Base-by-base conservation (phyloP, 2,329 filamentous ascomycete genomes). In the Aspergillus fumigatiaffinis region DNA sequence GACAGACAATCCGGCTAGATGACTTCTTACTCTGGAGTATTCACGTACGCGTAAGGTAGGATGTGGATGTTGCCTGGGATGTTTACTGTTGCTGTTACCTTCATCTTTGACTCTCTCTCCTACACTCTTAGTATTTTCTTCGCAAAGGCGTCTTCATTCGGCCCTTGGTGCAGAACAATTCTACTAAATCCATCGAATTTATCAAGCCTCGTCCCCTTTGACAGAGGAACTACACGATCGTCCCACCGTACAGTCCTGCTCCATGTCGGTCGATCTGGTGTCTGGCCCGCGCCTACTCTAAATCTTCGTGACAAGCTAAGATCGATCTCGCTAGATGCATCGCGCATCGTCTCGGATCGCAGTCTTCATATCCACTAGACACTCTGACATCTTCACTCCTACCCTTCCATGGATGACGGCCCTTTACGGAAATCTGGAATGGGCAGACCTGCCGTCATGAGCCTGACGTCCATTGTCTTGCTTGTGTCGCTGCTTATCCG, bases 401-500 rank as follows among this genome's bases (percentile, higher is more conserved):
- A 32, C 17, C 29, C 20, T 55, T 56, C 53, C 59, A 66, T 66
- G 63, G 58, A 62, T 62, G 59, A 50, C 61, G 54, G 62, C 12
- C 53, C 49, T 26, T 25, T 21, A 51, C 51, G 49, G 54, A 52
- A 9, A 53, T 42, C 57, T 50, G 53, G 58, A 61, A 60, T 59
- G 59, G 51, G 28, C 50, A 56, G 56, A 48, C 20, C 48, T 50
- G 62, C 58, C 53, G 56, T 58, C 47, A 38, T 56, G 53, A 38
- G 54, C 10, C 17, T 56, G 54, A 52, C 54, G 56, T 52, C 44
- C 54, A 55, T 55, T 21, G 55, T 63, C 44, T 46, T 62, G 32
- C 56, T 66, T 9, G 53, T 65, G 23, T 57, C 71, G 52, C 63
- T 67, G 50, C 53, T 68, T 10, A 28, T 66, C 52, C 25, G 60